Evolutionary conservation across 306 rosid genomes (phyloP).

Genomic region (Potentilla sterilis): DNA sequence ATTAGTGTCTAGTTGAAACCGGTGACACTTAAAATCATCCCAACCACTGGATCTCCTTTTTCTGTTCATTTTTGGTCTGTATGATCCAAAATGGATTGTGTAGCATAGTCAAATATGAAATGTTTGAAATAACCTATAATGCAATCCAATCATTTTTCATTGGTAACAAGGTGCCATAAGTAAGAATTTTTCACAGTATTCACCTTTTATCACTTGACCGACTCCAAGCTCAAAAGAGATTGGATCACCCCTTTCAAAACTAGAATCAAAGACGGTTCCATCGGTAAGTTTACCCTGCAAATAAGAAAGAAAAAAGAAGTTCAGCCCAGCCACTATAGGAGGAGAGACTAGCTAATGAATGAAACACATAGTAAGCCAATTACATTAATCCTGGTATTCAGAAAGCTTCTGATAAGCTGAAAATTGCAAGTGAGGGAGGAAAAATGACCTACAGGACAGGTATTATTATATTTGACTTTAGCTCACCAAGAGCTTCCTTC

Average conservation of each 20-base stretch:
- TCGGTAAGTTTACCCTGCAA: conserved; percentile 95
- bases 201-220: conserved; percentile 98
- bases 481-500: background rate
- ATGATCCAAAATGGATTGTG: background rate
- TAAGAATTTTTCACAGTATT: background rate
- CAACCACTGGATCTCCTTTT: background rate
- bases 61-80: background rate
- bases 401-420: background rate
- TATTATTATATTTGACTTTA: background rate
- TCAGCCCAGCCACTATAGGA: background rate
- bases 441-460: background rate
- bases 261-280: conserved; percentile 96
- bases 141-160: background rate
- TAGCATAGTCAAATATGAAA: background rate
- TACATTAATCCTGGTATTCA: background rate
- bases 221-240: conserved; percentile 85
- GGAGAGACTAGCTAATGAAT: background rate
- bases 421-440: background rate
- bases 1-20: background rate
- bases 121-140: background rate
- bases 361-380: background rate
- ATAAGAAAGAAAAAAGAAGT: conserved; percentile 11
- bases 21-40: too few species aligned
- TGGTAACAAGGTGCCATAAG: background rate
- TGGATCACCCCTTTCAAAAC: conserved; percentile 83